Evolutionary conservation across 352 stramenopile species (phyloP), one percentile per base, ranked within the genome.

Genomic region (Blastocystis sp.): DNA sequence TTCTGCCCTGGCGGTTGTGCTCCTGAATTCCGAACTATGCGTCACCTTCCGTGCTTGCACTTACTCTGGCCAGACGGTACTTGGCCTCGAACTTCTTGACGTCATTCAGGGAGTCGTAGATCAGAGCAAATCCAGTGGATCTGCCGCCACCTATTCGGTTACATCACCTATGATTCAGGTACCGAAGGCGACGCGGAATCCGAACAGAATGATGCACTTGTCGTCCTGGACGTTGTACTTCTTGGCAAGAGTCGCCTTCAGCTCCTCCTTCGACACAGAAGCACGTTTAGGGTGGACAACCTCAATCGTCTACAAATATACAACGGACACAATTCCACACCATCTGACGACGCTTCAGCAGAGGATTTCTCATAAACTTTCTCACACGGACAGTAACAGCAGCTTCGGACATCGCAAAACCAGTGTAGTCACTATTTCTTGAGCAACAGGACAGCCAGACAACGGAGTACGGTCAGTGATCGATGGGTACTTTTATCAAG

Each of bases 291-390:
- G 69, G 14, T 64, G 63, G 36, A 71, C 24, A 38, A 73, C 32
- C 34, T 69, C 40, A 69, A 87, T 87, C 24, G 65, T 78, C 65
- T 78, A 78, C 42, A 34, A n/a, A 11, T 57, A 71, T 18, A 40
- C 38, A 54, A 0, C 24, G 9, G 1, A 46, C 14, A 44, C 18
- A 57, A 32, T 8, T 34, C 21, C 29, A 54, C 21, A 84, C 73
- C 73, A 63, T 75, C 79, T 40, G 73, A 46, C 73, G 73, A 32
- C 73, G 54, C 73, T 84, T 84, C 18, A 84, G 59, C 38, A 84
- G 73, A 42, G 73, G 73, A 51, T 84, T 84, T 69, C 73, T 69
- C 73, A 84, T 84, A 53, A 84, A 84, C 54, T 84, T 84, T 69
- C 59, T 69, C 40, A 73, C 59, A 84, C 73, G 73, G 18, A 84